Conservation (phyloP, 768 basidiomycete genomes). For the Phlebiopsis flavidoalba region DNA sequence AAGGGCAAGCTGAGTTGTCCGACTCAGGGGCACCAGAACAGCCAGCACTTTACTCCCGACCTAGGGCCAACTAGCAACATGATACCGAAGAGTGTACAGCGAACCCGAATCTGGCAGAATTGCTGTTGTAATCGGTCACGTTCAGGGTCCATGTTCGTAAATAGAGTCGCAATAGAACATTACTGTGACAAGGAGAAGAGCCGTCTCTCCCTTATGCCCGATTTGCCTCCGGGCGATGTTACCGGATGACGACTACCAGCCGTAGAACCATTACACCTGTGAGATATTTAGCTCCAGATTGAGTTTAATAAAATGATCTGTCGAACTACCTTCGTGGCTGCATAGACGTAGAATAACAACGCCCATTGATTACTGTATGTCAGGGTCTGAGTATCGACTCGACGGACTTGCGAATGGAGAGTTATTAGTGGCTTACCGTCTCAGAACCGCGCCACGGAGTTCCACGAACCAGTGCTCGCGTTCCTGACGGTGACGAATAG, state of each 20-base stretch:
- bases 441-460: conserved; percentile 29
- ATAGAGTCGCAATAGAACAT: not conserved
- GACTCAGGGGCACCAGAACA: not conserved
- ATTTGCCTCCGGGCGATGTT: too few species aligned
- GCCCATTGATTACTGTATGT: conserved; percentile 20
- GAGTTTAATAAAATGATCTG: not conserved
- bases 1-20: not conserved
- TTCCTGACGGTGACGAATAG: conserved; percentile 22
- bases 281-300: not conserved
- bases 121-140: conserved; percentile 13
- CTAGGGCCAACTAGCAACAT: conserved; percentile 32
- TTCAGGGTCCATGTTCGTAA: not conserved
- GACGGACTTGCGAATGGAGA: not conserved
- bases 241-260: conserved; percentile 27
- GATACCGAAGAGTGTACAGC: conserved; percentile 35
- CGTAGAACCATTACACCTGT: conserved; percentile 30
- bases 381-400: not conserved
- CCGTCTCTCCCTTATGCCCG: too few species aligned
- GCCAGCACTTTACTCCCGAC: conserved; percentile 15
- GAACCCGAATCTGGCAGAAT: conserved; percentile 29
- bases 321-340: conserved; percentile 13
- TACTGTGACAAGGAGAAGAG: too few species aligned
- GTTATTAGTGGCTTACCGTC: conserved; percentile 16
- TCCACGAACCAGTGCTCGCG: conserved; percentile 28
- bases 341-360: conserved; percentile 27